Conservation (phyloP, 148 eudicot species). For the Spergularia bocconei region DNA sequence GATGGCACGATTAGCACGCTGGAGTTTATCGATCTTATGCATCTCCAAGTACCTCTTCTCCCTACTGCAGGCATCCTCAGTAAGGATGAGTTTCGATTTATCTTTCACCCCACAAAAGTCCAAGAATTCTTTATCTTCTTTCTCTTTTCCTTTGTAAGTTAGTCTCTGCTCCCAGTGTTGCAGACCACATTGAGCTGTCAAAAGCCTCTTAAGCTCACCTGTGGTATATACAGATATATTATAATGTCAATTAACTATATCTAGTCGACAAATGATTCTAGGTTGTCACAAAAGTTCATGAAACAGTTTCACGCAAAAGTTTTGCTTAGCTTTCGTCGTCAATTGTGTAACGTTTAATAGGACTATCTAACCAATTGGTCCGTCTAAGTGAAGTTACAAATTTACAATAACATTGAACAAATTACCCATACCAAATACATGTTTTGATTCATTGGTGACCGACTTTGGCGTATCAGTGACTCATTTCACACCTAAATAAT, state of each 20-base stretch:
- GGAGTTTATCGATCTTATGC: conserved; percentile 41
- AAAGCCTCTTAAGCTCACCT: conserved; percentile 53
- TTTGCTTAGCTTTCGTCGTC: too few species aligned
- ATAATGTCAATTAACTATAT: background rate
- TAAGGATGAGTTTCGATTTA: conserved; percentile 40
- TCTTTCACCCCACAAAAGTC: conserved; percentile 51
- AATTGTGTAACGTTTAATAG: too few species aligned
- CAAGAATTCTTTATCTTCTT: conserved; percentile 36
- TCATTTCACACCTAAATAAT: too few species aligned
- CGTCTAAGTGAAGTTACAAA: too few species aligned
- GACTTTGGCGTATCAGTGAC: too few species aligned
- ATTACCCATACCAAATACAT: too few species aligned
- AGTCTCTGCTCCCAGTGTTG: conserved; percentile 44
- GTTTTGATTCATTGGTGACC: too few species aligned
- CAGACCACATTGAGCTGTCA: conserved; percentile 41
- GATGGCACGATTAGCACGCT: conserved; percentile 28
- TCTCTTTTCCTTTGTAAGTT: conserved; percentile 43
- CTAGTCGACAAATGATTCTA: too few species aligned
- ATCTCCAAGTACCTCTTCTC: conserved; percentile 41
- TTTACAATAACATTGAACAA: too few species aligned
- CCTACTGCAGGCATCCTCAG: conserved; percentile 43
- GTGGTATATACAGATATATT: background rate
- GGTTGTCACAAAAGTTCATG: too few species aligned
- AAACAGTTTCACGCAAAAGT: too few species aligned
- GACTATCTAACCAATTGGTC: too few species aligned